Conservation (phyloP, 306 rosid species). For the Glycine latifolia region DNA sequence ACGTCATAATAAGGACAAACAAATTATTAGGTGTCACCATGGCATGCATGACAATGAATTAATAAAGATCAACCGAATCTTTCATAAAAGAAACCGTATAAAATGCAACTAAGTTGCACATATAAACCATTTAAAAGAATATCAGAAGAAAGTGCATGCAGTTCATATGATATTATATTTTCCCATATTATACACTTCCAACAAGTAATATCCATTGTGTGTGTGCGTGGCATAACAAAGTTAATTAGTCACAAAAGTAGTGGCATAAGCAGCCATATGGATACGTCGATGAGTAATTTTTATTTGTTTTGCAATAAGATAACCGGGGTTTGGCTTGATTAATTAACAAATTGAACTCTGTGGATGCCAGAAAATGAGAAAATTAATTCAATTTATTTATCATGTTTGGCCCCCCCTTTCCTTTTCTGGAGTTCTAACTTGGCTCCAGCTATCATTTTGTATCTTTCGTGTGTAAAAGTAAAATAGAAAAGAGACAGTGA, state of each 20-base stretch:
- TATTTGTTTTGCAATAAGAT: neutral
- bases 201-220: neutral
- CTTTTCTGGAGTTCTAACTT: constrained; percentile 50
- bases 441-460: constrained; percentile 67
- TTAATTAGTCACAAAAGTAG: neutral
- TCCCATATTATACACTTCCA: constrained; percentile 24
- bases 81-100: constrained; percentile 14
- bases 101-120: constrained; percentile 33
- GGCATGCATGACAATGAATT: constrained; percentile 29
- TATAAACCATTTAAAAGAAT: neutral
- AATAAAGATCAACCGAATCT: constrained; percentile 33
- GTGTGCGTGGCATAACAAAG: constrained; percentile 10
- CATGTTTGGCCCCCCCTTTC: constrained; percentile 37
- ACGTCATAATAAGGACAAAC: constrained; percentile 22
- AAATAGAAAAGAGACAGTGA: constrained; percentile 38
- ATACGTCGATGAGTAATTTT: constrained; percentile 19
- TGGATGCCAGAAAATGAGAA: constrained; percentile 38
- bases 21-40: constrained; percentile 40
- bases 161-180: neutral
- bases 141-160: neutral
- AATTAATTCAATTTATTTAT: neutral
- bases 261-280: neutral
- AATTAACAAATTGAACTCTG: constrained; percentile 36
- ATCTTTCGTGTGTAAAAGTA: constrained; percentile 39
- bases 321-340: neutral